Base-by-base conservation (phyloP, 495 filamentous ascomycete genomes). In the Aspergillus campestris region DNA sequence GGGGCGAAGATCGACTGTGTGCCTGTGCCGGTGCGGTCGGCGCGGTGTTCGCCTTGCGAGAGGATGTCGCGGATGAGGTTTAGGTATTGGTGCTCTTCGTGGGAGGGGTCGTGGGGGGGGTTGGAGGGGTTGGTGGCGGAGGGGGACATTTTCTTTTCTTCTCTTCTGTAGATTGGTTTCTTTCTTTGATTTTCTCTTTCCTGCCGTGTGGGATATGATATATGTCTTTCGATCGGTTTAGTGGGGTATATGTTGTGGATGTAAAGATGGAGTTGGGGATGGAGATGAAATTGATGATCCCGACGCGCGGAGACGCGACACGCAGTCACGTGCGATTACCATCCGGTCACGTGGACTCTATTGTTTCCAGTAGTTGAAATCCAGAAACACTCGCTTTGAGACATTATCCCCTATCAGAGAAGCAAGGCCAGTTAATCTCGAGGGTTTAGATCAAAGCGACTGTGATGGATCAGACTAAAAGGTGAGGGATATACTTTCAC, bases 1-100 rank as follows among this genome's bases (percentile, higher is more conserved):
- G 91, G 92, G 1, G 86, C 90, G 59, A 95, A 95, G 56, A 97
- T 73, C 13, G 89, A 85, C 55, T 78, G 74, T 12, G 92, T 98
- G 33, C 92, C 92, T 6, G 92, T 98, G 46, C 92, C 92, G 15
- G 92, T 97, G 53, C 89, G 72, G 59, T 95, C 89, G 27, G 86
- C 86, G 7, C 87, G 79, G 62, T 84, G 79, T 59, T 94, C 89
- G 49, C 89, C 89, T 33, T 78, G 60, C 15, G 74, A 62, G 15
- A 94, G 74, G 56, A 94, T 91, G 49, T 77, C 69, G 45, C 77
- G 83, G 56, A 94, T 83, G 30, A 94, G 70, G 49, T 81, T 71
- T 44, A 89, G 78, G 60, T 89, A 89, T 60, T 89, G 84, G 58
- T 84, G 61, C 65, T 90, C 86, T 61, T 87, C 82, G 53, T 87